Evolutionary conservation across 1,284 basidiomycete genomes (phyloP), one percentile per base, ranked within the genome.

Genomic region (Volvariella volvacea): DNA sequence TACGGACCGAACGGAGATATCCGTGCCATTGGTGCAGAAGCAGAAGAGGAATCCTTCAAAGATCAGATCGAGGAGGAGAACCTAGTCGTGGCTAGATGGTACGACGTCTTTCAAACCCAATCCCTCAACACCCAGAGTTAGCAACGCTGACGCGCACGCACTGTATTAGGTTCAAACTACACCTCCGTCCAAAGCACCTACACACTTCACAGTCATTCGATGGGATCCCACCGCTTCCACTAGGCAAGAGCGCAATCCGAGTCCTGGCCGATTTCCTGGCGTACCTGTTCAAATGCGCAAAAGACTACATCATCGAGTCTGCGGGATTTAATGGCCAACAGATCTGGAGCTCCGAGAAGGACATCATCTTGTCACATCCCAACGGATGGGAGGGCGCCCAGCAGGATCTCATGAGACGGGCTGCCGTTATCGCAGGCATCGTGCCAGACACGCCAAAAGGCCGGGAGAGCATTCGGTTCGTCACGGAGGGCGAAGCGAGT

Each of bases 251-350:
- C 0, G 56, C 61, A 1, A 50, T 62, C 3, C 59, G 67, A n/a
- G 60, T 76, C 28, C 59, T 70, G 16, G 62, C 61, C 0, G 73
- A 76, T 48, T 73, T 73, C 43, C 54, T 75, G 39, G 49, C 46
- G 0, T 76, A 76, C 41, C 50, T 74, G 4, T 64, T 54, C 34
- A 17, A 48, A 0, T 71, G 68, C 45, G 58, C 64, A 3, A 52
- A 58, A 21, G 58, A 46, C 3, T 74, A 62, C 50, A 70, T 76
- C 41, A 50, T 55, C 20, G 67, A 73, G 25, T 59, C 62, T 70
- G 39, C 52, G 59, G 1, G n/a, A 7, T 20, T 20, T 15, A 59
- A 55, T 15, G 68, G 72, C 2, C 43, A 41, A 9, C 52, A 19
- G 34, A 48, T 20, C 2, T 38, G 50, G 7, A 52, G 10, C 10